A percentile compares a stretch with the other conserved stretches of the same genome.
Conservation (phyloP, 2,329 filamentous ascomycete genomes). For the Botrytis aclada region DNA sequence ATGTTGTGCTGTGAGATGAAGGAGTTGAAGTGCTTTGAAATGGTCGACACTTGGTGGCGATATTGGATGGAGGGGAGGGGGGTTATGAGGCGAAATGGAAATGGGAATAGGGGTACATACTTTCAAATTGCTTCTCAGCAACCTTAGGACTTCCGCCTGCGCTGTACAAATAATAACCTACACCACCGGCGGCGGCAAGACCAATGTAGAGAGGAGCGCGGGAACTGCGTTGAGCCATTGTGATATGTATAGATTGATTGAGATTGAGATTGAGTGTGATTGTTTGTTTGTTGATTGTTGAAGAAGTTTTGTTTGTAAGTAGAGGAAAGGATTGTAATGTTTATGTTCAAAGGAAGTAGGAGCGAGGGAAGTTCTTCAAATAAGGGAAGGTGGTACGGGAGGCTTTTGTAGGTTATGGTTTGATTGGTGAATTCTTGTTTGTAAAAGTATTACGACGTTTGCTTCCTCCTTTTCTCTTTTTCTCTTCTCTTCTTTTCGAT, state of each 20-base stretch:
- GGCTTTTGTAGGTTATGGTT: not conserved
- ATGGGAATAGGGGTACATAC: conserved; percentile 50
- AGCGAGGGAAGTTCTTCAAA: not conserved
- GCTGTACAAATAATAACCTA: conserved; percentile 88
- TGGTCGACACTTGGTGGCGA: not conserved
- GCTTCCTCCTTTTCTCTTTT: not conserved
- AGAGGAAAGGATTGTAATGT: not conserved
- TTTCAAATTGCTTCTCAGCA: conserved; percentile 83
- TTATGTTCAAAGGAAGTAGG: not conserved
- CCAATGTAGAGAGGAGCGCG: conserved; percentile 50
- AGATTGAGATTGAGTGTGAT: not conserved
- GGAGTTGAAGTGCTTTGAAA: not conserved
- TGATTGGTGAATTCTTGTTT: conserved; percentile 10
- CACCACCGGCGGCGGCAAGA: conserved; percentile 61
- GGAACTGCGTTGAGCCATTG: conserved; percentile 39
- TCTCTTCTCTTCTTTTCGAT: not conserved
- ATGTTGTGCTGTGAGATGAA: too few species aligned
- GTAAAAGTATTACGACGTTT: not conserved
- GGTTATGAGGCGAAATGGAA: not conserved
- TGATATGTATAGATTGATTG: conserved; percentile 14
- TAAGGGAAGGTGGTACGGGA: not conserved
- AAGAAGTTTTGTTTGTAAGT: not conserved
- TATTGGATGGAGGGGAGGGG: not conserved
- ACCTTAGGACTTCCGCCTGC: conserved; percentile 77
- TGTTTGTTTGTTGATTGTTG: not conserved